Base-by-base conservation (phyloP, 202 grass and related monocot genomes). In the Setaria italica region DNA sequence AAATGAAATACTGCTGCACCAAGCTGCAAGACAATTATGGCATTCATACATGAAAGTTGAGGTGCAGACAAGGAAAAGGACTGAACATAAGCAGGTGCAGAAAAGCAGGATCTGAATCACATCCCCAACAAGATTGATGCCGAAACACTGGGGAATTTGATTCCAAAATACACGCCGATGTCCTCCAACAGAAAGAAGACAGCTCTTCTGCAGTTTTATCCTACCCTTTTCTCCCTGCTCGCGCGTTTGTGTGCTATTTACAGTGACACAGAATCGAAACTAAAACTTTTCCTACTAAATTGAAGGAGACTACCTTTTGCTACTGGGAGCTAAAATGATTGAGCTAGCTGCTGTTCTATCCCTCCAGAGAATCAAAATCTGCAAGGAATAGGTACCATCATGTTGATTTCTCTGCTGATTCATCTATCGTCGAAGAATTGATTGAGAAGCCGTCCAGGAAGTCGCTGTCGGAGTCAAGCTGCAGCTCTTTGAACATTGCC, bases 401-500 rank as follows among this genome's bases (percentile, higher is more conserved):
- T 8, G 85, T 17, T 1, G 87, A 86, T 79, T 89, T 97, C 85
- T 99, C 94, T 9, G 81, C 82, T 0, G 93, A 87, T 66, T 97
- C 97, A 70, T 94, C 94, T 29, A 99, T 94, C 3, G 92, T 83
- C 0, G 88, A 89, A 7, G 80, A 88, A 20, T 80, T 87, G 47
- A 90, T 87, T 0, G 93, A 88, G 46, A 95, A 92, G 0, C 88
- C 88, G 17, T 99, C 97, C 0, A 97, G 88, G 83, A 94, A 86
- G 70, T 94, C 97, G 2, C 89, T 94, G 67, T 99, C 97, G 0
- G 93, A 85, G 39, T 95, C 94, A 12, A 92, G 90, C 62, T 99
- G 92, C 13, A 94, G 89, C 85, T 99, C 97, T 57, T 94, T 99
- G 49, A 99, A 96, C 97, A 99, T 99, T 0, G 97, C 97, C 89